Percentiles rank a stretch among this genome's conserved stretches.
These are phyloP conservation scores for Linum trigynum DNA, from an alignment of 345 rosid genomes.

Conservation along the genomic window DNA sequence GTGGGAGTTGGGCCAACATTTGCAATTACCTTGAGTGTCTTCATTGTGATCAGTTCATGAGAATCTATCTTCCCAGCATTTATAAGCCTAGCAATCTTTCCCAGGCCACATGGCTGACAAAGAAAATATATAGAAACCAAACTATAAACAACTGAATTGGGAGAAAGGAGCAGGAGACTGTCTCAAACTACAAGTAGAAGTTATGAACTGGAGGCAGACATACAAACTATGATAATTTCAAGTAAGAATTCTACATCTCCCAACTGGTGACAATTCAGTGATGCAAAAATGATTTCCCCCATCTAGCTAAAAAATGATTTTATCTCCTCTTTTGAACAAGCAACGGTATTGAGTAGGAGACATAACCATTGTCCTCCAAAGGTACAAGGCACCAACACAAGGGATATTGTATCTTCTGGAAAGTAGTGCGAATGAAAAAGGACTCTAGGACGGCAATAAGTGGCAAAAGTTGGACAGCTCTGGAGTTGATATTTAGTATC, in stretches of 20 bases:
- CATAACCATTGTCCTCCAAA: no score
- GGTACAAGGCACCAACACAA: no score
- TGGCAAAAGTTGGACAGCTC: no score
- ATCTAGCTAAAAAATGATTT: no score
- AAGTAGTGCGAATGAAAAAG: no score
- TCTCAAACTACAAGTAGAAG: neutral
- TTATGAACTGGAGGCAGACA: neutral
- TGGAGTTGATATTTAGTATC: no score
- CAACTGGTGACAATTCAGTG: no score
- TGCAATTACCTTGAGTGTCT: constrained; percentile 68
- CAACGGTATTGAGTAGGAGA: no score
- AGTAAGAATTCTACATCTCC: neutral
- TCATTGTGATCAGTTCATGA: constrained; percentile 93
- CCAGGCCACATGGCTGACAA: constrained; percentile 85
- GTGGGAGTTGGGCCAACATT: constrained; percentile 6
- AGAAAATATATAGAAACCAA: neutral
- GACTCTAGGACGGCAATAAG: no score
- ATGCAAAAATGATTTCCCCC: no score
- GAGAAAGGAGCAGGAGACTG: neutral
- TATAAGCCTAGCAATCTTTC: constrained; percentile 84
- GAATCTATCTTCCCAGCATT: constrained; percentile 91
- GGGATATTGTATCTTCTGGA: no score
- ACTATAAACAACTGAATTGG: neutral
- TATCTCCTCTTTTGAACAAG: no score
- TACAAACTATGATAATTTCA: neutral